Conservation (phyloP, 2,329 filamentous ascomycete species). For the Aspergillus pseudoterreus region DNA sequence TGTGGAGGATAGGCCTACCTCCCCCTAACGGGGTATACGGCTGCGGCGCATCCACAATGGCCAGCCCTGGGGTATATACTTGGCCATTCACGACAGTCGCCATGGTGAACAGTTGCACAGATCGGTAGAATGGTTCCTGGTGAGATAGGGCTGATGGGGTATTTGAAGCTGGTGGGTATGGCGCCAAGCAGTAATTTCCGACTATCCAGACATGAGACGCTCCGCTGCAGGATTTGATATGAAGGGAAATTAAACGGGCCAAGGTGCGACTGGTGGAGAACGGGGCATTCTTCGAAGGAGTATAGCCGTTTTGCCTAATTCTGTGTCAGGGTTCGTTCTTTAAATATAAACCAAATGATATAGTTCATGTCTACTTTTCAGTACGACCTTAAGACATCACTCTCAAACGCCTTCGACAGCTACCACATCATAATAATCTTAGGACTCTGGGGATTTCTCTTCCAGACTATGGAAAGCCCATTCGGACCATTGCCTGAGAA, state of each 20-base stretch:
- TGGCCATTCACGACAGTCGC: slow-evolving; percentile 62
- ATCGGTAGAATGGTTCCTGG: not conserved
- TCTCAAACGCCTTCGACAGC: too few relatives aligned
- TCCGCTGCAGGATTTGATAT: not conserved
- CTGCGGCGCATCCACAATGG: slow-evolving; percentile 63
- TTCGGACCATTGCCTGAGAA: too few relatives aligned
- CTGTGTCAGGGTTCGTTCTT: too few relatives aligned
- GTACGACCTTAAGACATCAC: too few relatives aligned
- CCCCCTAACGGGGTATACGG: slow-evolving; percentile 62
- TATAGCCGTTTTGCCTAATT: not conserved
- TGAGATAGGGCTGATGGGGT: not conserved
- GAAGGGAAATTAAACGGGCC: too few relatives aligned
- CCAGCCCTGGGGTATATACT: slow-evolving; percentile 66
- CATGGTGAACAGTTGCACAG: slow-evolving; percentile 40
- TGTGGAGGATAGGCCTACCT: slow-evolving; percentile 41
- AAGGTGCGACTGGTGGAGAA: slow-evolving; percentile 1
- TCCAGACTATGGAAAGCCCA: too few relatives aligned
- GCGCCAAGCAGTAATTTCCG: slow-evolving; percentile 8
- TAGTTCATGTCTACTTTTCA: too few relatives aligned
- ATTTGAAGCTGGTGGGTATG: not conserved
- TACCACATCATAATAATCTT: too few relatives aligned
- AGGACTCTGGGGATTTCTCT: too few relatives aligned
- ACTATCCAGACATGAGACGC: not conserved
- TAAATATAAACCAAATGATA: too few relatives aligned
- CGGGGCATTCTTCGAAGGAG: too few relatives aligned